A percentile compares a stretch with the other conserved stretches of the same genome.
phyloP scores from a whole-genome alignment of 192 early-diverging fungal genomes.

The Helicostylum pulchrum region DNA sequence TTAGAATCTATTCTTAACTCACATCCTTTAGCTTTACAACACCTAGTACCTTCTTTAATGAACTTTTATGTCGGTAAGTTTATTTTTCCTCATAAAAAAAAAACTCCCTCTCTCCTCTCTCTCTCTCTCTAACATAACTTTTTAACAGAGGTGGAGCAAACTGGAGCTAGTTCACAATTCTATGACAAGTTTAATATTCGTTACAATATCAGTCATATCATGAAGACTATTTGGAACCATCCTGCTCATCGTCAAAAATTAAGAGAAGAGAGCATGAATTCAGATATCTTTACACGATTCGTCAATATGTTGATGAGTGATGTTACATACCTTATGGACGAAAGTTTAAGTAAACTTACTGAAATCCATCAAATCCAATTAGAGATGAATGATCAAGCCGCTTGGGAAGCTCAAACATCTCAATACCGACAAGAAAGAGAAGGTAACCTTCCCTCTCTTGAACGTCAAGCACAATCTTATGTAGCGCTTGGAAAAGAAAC shows the following conservation, averaged over 20 bases:
- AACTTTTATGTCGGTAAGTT: conserved; percentile 84
- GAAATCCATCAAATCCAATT: conserved; percentile 81
- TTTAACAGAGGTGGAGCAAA: conserved; percentile 83
- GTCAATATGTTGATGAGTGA: conserved; percentile 93
- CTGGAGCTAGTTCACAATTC: conserved; percentile 88
- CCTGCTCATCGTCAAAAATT: conserved; percentile 67
- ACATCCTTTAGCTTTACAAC: conserved; percentile 68
- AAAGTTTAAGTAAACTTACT: conserved; percentile 81
- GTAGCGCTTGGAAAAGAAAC: conserved; percentile 90
- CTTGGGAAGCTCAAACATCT: conserved; percentile 47
- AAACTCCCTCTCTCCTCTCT: background rate
- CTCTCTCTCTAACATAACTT: background rate
- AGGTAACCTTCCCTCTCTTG: conserved; percentile 52
- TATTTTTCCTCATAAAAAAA: conserved; percentile 1
- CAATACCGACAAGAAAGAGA: conserved; percentile 64
- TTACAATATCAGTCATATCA: conserved; percentile 91
- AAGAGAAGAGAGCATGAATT: conserved; percentile 55
- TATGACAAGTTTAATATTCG: conserved; percentile 99
- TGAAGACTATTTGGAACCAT: conserved; percentile 79
- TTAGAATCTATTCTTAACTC: conserved; percentile 64
- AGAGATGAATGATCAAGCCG: conserved; percentile 62
- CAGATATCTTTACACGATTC: conserved; percentile 83
- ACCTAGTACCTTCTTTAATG: conserved; percentile 81
- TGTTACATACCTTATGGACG: conserved; percentile 91
- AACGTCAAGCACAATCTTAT: conserved; percentile 84